Evolutionary conservation across 768 basidiomycete genomes (phyloP).

Genomic region (Fibroporia radiculosa): DNA sequence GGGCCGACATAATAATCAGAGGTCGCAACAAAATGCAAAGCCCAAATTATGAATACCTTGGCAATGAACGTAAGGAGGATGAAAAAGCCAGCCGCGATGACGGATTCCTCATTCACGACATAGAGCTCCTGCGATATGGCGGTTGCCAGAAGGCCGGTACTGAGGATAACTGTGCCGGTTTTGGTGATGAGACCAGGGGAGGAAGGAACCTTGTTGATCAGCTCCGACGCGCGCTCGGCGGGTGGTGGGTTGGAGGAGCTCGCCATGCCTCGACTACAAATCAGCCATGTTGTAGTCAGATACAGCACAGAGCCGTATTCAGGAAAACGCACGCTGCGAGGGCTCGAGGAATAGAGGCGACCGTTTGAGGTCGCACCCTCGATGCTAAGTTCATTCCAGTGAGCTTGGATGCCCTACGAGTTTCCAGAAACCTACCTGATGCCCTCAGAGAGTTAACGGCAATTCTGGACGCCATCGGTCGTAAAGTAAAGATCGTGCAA

Average conservation of each 20-base stretch:
- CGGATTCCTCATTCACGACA: slow-evolving; percentile 94
- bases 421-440: slow-evolving; percentile 35
- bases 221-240: slow-evolving; percentile 79
- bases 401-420: too few relatives aligned
- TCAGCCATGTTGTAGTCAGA: neutral
- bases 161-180: slow-evolving; percentile 87
- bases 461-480: slow-evolving; percentile 61
- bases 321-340: slow-evolving; percentile 20
- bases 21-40: too few relatives aligned
- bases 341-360: slow-evolving; percentile 21
- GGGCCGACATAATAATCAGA: too few relatives aligned
- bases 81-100: slow-evolving; percentile 77
- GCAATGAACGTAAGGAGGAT: slow-evolving; percentile 79
- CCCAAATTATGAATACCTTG: slow-evolving; percentile 37
- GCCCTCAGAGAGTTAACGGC: slow-evolving; percentile 57
- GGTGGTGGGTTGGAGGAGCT: slow-evolving; percentile 59
- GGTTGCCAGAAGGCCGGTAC: slow-evolving; percentile 80
- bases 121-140: slow-evolving; percentile 97
- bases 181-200: slow-evolving; percentile 89
- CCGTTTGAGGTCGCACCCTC: slow-evolving; percentile 42
- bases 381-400: slow-evolving; percentile 1
- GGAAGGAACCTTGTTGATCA: slow-evolving; percentile 82
- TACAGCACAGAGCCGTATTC: neutral
- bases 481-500: neutral
- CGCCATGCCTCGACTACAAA: slow-evolving; percentile 57